Base-by-base conservation (phyloP, 768 basidiomycete species). In the Tephrocybe sp. region DNA sequence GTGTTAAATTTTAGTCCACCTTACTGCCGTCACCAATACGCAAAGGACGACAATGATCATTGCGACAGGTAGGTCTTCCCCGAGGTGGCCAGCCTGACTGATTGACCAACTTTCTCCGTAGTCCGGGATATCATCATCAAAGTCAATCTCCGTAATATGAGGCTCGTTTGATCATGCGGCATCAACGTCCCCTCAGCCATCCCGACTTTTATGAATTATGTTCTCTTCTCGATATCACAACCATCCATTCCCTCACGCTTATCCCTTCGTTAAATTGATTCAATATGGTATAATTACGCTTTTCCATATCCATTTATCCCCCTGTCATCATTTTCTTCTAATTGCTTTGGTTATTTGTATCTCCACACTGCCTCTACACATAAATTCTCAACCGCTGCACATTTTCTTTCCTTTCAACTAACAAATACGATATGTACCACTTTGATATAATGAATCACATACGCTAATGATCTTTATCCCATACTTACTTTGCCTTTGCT, bases 11-110 rank as follows among this genome's bases (percentile, higher is more conserved):
- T 9, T 55, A 92, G 89, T 88, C 48, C 89, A 92, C 66, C 73
- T 84, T 50, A 92, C 89, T 9, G 79, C 87, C 46, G 89, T 92
- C 43, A 89, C 84, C n/a, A 88, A 92, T 68, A 89, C 86, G 52
- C 76, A 78, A 63, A 73, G 76, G 57, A 92, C 89, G 33, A 74
- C 78, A 34, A 84, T 77, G 13, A 90, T 92, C 60, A 91, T 92
- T 58, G 71, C 81, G 31, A 79, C 77, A 53, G 88, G 89, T 89
- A 59, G 51, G 81, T 68, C 12, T 11, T 38, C 3, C 33, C 44
- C 41, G 41, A 33, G 26, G 6, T 23, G 43, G 39, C 47, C 36
- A 51, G 45, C 57, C 40, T 40, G 34, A 34, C 44, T 13, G 20
- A 9, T 2, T 33, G 11, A 35, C 44, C 47, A 20, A 49, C 45